These are phyloP conservation scores for Staphylotrichum longicolle DNA, from an alignment of 495 filamentous ascomycete genomes.

Conservation along the genomic window DNA sequence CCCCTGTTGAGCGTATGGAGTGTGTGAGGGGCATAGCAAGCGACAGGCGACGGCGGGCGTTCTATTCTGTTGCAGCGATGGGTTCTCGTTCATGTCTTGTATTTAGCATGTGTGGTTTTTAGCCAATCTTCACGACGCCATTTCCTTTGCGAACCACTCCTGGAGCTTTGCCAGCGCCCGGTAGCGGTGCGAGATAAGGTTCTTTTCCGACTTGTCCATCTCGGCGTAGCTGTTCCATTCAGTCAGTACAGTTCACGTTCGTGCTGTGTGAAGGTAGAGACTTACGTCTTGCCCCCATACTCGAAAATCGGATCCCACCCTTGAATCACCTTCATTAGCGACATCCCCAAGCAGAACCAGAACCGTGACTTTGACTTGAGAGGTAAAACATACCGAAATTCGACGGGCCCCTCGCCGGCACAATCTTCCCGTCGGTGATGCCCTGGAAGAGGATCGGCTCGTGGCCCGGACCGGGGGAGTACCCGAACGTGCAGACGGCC, in stretches of 20 bases:
- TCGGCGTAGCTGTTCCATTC: constrained; percentile 66
- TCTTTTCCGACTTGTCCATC: constrained; percentile 93
- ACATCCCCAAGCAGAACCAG: too few species aligned
- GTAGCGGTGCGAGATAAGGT: constrained; percentile 84
- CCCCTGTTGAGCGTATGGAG: too few species aligned
- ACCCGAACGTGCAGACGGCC: constrained; percentile 95
- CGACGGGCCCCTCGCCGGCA: constrained; percentile 67
- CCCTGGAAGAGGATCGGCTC: constrained; percentile 92
- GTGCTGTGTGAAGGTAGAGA: constrained; percentile 9
- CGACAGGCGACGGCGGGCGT: too few species aligned
- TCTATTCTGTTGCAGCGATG: too few species aligned
- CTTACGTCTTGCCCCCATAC: constrained; percentile 84
- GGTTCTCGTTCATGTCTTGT: neutral
- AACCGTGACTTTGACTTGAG: neutral
- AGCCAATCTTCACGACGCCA: constrained; percentile 22
- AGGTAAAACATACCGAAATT: constrained; percentile 68
- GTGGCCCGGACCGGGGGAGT: constrained; percentile 77
- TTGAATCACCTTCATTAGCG: constrained; percentile 28
- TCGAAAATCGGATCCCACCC: constrained; percentile 98
- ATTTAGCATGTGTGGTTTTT: neutral
- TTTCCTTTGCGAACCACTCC: constrained; percentile 67
- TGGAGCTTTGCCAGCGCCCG: constrained; percentile 83
- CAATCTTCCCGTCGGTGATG: constrained; percentile 70
- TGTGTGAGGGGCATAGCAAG: too few species aligned
- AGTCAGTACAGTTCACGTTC: constrained; percentile 8